These are phyloP conservation scores for Aspergillus amoenus DNA, from an alignment of 2,329 filamentous ascomycete genomes.

Conservation along the genomic window DNA sequence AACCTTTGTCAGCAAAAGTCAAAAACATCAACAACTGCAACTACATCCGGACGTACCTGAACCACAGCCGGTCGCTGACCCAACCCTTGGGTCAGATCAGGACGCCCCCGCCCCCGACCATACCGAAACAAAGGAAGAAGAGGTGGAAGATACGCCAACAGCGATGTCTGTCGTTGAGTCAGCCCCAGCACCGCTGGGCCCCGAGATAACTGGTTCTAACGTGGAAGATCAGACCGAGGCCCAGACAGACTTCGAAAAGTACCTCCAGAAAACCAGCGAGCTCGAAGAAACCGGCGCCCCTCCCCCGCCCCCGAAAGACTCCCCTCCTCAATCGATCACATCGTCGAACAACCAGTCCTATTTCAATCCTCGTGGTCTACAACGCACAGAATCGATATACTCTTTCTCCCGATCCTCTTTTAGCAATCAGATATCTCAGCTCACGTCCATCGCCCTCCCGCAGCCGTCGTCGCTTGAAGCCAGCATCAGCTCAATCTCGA, in stretches of 20 bases:
- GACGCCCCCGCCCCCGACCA: neutral
- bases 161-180: conserved; percentile 33
- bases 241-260: conserved; percentile 44
- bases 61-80: conserved; percentile 4
- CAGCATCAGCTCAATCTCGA: conserved; percentile 80
- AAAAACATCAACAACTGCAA: conserved; percentile 9
- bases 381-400: conserved; percentile 62
- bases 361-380: conserved; percentile 48
- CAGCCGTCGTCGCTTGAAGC: conserved; percentile 80
- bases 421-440: conserved; percentile 85
- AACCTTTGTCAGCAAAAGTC: conserved; percentile 13
- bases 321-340: conserved; percentile 26
- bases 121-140: neutral
- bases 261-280: conserved; percentile 38
- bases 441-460: conserved; percentile 86
- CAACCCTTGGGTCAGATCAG: conserved; percentile 5
- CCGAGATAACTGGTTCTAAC: conserved; percentile 15
- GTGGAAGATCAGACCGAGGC: conserved; percentile 18
- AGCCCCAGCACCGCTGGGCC: conserved; percentile 21
- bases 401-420: conserved; percentile 82
- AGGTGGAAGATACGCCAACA: conserved; percentile 9
- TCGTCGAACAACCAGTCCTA: conserved; percentile 41
- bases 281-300: conserved; percentile 28
- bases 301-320: conserved; percentile 38
- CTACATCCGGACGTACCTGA: conserved; percentile 23